Evolutionary conservation across 768 basidiomycete species (phyloP).

Genomic region (Tricholoma sp.): DNA sequence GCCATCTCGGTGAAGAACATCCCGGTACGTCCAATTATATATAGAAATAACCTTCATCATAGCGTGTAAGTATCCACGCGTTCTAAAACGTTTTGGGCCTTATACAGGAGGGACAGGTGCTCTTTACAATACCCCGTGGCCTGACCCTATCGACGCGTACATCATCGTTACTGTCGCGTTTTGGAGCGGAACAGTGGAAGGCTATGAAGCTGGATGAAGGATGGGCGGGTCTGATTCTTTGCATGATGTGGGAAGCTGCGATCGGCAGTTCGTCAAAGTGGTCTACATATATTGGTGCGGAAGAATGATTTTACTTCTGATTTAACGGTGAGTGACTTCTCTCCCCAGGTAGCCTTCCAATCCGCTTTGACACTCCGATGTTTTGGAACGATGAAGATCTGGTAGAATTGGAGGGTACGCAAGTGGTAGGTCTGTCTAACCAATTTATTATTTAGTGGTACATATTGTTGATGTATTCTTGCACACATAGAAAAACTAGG

Average conservation of each 20-base stretch:
- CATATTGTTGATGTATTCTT: slow-evolving; percentile 1
- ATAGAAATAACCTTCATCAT: background rate
- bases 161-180: slow-evolving; percentile 52
- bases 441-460: background rate
- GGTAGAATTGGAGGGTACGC: slow-evolving; percentile 71
- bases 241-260: slow-evolving; percentile 93
- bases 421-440: slow-evolving; percentile 69
- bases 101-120: slow-evolving; percentile 58
- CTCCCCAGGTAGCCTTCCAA: slow-evolving; percentile 58
- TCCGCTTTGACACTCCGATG: slow-evolving; percentile 83
- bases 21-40: slow-evolving; percentile 40
- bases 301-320: background rate
- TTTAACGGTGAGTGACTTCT: background rate
- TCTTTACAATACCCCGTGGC: slow-evolving; percentile 80
- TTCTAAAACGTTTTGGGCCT: background rate
- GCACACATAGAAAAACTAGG: slow-evolving; percentile 72
- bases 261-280: slow-evolving; percentile 59
- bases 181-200: slow-evolving; percentile 67
- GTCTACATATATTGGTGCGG: slow-evolving; percentile 66
- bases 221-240: slow-evolving; percentile 87
- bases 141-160: slow-evolving; percentile 78
- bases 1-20: slow-evolving; percentile 71
- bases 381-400: slow-evolving; percentile 82
- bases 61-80: background rate
- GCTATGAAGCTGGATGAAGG: slow-evolving; percentile 53